Percentiles rank a stretch among this genome's conserved stretches.
phyloP scores from a whole-genome alignment of 2,329 filamentous ascomycete genomes.

The Nemania diffusa region DNA sequence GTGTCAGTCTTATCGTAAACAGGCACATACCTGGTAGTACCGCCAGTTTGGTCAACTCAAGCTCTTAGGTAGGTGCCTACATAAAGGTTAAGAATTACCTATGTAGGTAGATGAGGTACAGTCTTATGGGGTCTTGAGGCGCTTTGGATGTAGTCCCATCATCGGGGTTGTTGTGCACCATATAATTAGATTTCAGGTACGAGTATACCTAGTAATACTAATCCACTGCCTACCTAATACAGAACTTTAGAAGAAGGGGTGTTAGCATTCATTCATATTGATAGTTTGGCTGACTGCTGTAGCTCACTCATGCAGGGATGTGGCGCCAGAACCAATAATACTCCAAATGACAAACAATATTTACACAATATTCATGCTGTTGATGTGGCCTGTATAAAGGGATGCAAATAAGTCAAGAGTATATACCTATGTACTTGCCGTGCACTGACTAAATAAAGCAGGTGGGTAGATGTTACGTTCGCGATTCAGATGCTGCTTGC shows the following conservation, averaged over 20 bases:
- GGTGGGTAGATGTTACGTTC: too few species aligned
- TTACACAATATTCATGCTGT: not conserved
- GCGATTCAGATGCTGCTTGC: too few species aligned
- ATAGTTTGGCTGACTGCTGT: constrained; percentile 18
- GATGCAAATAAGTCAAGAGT: not conserved
- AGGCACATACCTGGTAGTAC: constrained; percentile 1
- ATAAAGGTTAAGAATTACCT: too few species aligned
- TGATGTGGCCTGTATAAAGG: not conserved
- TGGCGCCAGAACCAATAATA: constrained; percentile 5
- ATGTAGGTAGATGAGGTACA: not conserved
- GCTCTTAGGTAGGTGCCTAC: constrained; percentile 25
- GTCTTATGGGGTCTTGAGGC: not conserved
- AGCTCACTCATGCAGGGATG: constrained; percentile 22
- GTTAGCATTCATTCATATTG: not conserved
- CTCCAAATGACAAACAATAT: not conserved
- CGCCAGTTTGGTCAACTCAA: constrained; percentile 23
- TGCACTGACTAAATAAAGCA: too few species aligned
- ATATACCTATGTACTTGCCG: too few species aligned
- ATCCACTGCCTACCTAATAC: too few species aligned
- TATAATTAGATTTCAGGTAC: too few species aligned
- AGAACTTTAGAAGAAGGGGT: too few species aligned
- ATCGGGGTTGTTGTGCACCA: too few species aligned
- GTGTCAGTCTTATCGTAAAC: constrained; percentile 6
- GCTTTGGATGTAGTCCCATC: too few species aligned
- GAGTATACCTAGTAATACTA: too few species aligned